phyloP scores from a whole-genome alignment of 176 grass and related monocot species.

The Hyparrhenia diplandra region DNA sequence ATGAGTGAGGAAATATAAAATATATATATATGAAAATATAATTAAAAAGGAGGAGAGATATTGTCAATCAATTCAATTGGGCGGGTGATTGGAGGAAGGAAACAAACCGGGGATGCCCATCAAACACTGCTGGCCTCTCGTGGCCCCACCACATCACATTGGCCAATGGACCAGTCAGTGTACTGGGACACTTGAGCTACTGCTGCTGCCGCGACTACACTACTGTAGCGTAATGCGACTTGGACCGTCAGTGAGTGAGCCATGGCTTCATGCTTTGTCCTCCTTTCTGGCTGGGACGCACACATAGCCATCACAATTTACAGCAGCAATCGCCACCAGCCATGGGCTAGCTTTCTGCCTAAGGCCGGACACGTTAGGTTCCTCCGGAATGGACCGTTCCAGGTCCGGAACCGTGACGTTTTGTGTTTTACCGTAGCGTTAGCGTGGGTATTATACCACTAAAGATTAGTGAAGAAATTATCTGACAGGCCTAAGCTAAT shows the following conservation, averaged over 20 bases:
- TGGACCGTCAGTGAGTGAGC: background rate
- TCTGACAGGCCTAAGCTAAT: no score
- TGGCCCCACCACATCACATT: slow-evolving; percentile 18
- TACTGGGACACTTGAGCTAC: slow-evolving; percentile 57
- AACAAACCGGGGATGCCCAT: slow-evolving; percentile 37
- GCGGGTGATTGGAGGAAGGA: slow-evolving; percentile 11
- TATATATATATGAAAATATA: no score
- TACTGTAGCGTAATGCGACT: background rate
- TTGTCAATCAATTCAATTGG: background rate
- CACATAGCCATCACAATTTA: background rate
- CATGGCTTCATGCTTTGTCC: background rate
- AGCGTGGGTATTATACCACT: no score
- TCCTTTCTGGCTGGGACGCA: background rate
- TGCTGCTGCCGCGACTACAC: background rate
- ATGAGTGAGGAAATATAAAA: background rate
- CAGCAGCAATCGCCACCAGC: slow-evolving; percentile 2
- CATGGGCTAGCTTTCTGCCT: no score
- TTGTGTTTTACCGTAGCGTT: no score
- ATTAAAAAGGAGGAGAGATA: background rate
- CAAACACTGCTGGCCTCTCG: slow-evolving; percentile 7
- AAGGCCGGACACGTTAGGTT: no score
- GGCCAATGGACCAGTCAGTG: slow-evolving; percentile 30
- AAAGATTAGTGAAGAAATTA: no score
- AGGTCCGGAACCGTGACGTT: no score
- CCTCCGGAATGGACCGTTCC: no score